Evolutionary conservation across 352 stramenopile species (phyloP), one percentile per base, ranked within the genome.

Genomic region (Phytophthora sp.): DNA sequence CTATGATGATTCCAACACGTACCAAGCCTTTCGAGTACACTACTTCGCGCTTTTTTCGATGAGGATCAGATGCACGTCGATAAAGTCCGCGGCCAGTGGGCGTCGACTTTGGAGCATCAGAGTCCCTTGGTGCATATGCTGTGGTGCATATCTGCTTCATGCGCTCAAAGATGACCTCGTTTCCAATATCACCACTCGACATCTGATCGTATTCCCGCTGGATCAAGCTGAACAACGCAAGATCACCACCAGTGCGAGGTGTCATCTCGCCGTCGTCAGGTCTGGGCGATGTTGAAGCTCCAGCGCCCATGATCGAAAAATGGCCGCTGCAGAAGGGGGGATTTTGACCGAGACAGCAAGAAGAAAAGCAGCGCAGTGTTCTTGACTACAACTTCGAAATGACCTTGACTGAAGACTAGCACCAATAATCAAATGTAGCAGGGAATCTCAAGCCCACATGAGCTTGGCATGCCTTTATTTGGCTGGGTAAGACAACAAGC

Each of bases 1-100:
- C 24, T 20, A 1, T 21, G 38, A 59, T 34, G 5, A 50, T 18
- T 15, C 5, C 28, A 20, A 4, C 21, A 54, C 66, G 26, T 77
- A 92, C 83, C 41, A 89, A 48, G 51, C 83, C 79, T 69, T 88
- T 88, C 32, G 77, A 86, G 71, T 87, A 92, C 18, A 92, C 64
- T 8, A 84, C 82, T 69, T 87, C 76, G 20, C 79, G 77, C 58
- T 92, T 92, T 44, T 88, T 89, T 28, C 82, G 77, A 20, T 89
- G 74, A 7, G 73, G 54, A 26, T 89, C 80, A 0, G 79, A 89
- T 26, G 71, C 68, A 35, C 83, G 80, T 0, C 80, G 75, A 38
- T 77, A 74, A 27, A 79, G 65, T 51, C 64, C 79, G n/a, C 68
- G 78, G 11, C 77, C 79, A 4, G 39, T 48, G 17, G 62, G 44